Base-by-base conservation (phyloP, 2,329 filamentous ascomycete species). In the Trichoderma guizhouense region DNA sequence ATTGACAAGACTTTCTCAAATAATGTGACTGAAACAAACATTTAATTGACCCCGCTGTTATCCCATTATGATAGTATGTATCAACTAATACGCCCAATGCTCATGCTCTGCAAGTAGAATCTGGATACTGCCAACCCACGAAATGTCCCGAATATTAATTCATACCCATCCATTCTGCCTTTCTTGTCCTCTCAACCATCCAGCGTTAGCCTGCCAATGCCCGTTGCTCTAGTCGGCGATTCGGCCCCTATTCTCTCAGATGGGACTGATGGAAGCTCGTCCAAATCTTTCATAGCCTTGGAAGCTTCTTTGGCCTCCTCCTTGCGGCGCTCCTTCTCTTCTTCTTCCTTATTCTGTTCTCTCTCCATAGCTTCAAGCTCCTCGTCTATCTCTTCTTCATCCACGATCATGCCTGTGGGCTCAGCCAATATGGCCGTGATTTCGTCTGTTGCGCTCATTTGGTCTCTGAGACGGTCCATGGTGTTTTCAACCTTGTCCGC, bases 301-400 rank as follows among this genome's bases (percentile, higher is more conserved):
- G 81, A 84, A 36, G 84, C 83, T 71, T 80, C 57, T 14, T 30
- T 30, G n/a, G 39, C 67, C 30, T 53, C 67, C 18, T 69, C 67
- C 7, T 28, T 62, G 57, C 67, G 84, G 69, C 84, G 79, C 32
- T 82, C 74, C 88, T 85, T 47, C 80, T 83, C 82, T 72, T 85
- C 83, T 71, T 89, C 86, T 78, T 88, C 87, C 77, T 84, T 84
- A 74, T 78, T 82, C 76, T 89, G 87, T 74, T 89, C 85, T 39
- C 79, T 84, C 81, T 95, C 90, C 83, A 99, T 84, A 4, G 86
- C 90, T 75, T 92, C 92, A 61, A 98, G 86, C 83, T 98, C 95
- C 73, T 95, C 92, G 76, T 98, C 94, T 70, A 98, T 89, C 79
- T 97, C 95, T 24, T 79, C 86, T 78, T 97, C 95, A 79, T 97